A percentile compares a stretch with the other conserved stretches of the same genome.
These are phyloP conservation scores for Pythium insidiosum DNA, from an alignment of 352 stramenopile genomes.

Conservation along the genomic window DNA sequence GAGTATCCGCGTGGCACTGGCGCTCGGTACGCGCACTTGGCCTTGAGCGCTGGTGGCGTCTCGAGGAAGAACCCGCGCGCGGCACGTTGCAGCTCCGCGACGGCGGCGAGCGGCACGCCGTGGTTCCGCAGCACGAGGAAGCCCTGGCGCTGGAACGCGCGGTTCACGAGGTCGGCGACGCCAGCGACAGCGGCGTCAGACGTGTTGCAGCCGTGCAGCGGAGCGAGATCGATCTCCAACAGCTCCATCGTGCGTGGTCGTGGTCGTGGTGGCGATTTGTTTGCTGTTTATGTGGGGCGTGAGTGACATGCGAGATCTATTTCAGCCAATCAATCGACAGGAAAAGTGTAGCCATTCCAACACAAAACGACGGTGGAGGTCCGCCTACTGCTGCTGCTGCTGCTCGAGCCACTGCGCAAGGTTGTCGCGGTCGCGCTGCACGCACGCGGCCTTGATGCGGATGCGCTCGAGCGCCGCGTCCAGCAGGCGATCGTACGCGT, in stretches of 20 bases:
- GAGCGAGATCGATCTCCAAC: neutral
- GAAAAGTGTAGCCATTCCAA: no score
- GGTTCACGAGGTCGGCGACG: neutral
- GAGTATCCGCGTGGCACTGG: conserved; percentile 14
- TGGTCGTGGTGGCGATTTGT: no score
- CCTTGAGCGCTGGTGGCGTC: conserved; percentile 2
- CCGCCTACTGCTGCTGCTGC: no score
- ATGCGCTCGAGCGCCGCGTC: conserved; percentile 69
- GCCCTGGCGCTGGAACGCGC: neutral
- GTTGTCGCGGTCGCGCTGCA: conserved; percentile 38
- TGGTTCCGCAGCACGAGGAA: conserved; percentile 5
- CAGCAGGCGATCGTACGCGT: conserved; percentile 53
- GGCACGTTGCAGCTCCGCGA: neutral
- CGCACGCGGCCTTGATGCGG: conserved; percentile 60
- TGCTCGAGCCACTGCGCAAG: conserved; percentile 59
- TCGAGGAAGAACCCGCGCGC: conserved; percentile 3
- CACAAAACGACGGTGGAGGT: no score
- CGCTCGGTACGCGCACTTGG: conserved; percentile 6
- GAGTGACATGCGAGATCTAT: no score
- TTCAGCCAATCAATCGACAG: no score
- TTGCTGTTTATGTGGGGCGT: no score
- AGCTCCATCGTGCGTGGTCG: no score
- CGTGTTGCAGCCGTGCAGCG: neutral
- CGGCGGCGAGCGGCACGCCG: neutral
- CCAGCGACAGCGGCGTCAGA: neutral